phyloP scores from a whole-genome alignment of 1,139 yeast species.

The Magnusiomyces suaveolens region DNA sequence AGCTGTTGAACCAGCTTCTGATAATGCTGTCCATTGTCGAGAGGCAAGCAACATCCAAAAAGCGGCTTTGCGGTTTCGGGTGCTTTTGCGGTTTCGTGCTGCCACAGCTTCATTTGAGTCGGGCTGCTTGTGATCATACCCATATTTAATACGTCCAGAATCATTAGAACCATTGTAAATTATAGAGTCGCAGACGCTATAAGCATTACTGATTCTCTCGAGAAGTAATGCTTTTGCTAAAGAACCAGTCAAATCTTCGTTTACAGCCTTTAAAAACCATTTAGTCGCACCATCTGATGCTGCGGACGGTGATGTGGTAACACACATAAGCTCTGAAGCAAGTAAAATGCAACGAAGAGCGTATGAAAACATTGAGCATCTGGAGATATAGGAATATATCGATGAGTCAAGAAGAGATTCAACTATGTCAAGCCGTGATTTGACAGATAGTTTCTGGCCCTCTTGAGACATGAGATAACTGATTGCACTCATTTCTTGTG shows the following conservation, averaged over 20 bases:
- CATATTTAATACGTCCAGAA: neutral
- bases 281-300: conserved; percentile 31
- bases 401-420: conserved; percentile 63
- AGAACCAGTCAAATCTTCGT: conserved; percentile 32
- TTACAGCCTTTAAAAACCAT: conserved; percentile 32
- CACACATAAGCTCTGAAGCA: conserved; percentile 31
- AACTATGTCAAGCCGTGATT: conserved; percentile 49
- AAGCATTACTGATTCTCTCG: conserved; percentile 43
- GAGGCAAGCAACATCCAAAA: conserved; percentile 74
- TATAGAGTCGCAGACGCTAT: conserved; percentile 22
- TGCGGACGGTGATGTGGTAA: conserved; percentile 23
- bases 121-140: neutral
- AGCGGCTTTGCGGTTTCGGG: conserved; percentile 63
- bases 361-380: conserved; percentile 54
- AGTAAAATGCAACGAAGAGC: conserved; percentile 43
- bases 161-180: conserved; percentile 2
- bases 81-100: conserved; percentile 17
- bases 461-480: conserved; percentile 50
- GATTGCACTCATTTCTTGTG: conserved; percentile 78
- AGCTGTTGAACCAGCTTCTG: conserved; percentile 22
- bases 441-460: conserved; percentile 43
- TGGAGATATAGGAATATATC: conserved; percentile 50
- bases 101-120: conserved; percentile 6
- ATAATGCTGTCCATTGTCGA: conserved; percentile 46
- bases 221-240: conserved; percentile 38